These are phyloP conservation scores for Pleomassaria siparia DNA, from an alignment of 2,329 filamentous ascomycete genomes.

Conservation along the genomic window DNA sequence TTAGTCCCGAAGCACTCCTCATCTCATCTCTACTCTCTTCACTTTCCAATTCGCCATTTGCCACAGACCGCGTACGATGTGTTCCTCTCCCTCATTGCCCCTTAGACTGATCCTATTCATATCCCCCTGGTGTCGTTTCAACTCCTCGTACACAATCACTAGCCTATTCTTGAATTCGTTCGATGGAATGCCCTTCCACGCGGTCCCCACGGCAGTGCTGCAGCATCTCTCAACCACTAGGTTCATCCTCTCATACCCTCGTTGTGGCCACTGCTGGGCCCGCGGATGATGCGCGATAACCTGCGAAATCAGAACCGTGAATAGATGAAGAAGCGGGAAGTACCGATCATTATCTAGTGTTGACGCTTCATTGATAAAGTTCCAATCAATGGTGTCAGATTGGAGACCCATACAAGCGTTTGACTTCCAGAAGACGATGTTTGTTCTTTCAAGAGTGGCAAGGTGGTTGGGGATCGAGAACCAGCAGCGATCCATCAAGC, in stretches of 20 bases:
- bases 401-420: conserved; percentile 26
- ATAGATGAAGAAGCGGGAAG: conserved; percentile 31
- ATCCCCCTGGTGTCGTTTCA: conserved; percentile 26
- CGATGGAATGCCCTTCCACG: conserved; percentile 20
- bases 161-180: conserved; percentile 27
- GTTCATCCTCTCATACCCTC: conserved; percentile 26
- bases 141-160: conserved; percentile 28
- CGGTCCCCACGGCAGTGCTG: conserved; percentile 19
- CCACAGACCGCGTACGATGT: conserved; percentile 49
- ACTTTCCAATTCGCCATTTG: conserved; percentile 42
- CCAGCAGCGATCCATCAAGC: conserved; percentile 29
- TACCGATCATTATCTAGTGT: conserved; percentile 14
- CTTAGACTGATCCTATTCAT: conserved; percentile 28
- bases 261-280: conserved; percentile 12
- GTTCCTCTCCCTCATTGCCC: conserved; percentile 26
- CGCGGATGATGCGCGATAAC: conserved; percentile 22
- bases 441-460: conserved; percentile 21
- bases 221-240: conserved; percentile 31
- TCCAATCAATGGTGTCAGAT: conserved; percentile 23
- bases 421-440: conserved; percentile 31
- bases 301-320: conserved; percentile 35
- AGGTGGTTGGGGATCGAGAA: conserved; percentile 25
- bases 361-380: conserved; percentile 23
- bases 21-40: background rate
- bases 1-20: background rate